phyloP scores from a whole-genome alignment of 2,329 filamentous ascomycete species.

The Falciphora oryzae region DNA sequence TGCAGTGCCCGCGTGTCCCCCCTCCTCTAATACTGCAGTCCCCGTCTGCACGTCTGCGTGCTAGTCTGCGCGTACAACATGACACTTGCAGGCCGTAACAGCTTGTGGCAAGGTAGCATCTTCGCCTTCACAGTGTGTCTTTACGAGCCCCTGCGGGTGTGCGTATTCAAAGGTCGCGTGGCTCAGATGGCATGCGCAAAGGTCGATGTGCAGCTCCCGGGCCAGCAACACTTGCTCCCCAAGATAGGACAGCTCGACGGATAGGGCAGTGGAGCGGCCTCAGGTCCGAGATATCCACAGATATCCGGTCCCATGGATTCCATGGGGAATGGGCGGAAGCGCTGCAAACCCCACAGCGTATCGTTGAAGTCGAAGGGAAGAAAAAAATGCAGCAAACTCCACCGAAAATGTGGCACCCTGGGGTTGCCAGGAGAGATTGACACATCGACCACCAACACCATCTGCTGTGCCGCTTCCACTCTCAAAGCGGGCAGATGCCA shows the following conservation, averaged over 20 bases:
- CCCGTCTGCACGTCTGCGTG: neutral
- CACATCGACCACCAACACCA: too few species aligned
- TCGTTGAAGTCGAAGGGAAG: too few species aligned
- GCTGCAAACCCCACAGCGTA: neutral
- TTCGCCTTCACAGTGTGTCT: neutral
- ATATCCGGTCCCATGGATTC: neutral
- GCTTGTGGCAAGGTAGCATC: conserved; percentile 3
- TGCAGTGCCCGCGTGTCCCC: too few species aligned
- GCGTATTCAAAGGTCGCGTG: neutral
- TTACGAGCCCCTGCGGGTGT: too few species aligned
- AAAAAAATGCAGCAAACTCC: neutral
- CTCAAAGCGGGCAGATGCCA: too few species aligned
- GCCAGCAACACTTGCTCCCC: neutral
- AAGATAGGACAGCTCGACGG: too few species aligned
- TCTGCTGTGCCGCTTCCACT: too few species aligned
- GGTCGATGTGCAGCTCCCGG: neutral
- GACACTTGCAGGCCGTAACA: neutral
- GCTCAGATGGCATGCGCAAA: neutral
- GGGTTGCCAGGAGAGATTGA: neutral
- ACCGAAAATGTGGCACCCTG: neutral
- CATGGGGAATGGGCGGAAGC: neutral
- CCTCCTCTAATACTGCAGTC: neutral
- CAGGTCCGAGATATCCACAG: neutral
- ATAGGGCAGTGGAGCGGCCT: neutral
- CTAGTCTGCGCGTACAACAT: neutral